Evolutionary conservation across 1,284 basidiomycete species (phyloP), one percentile per base, ranked within the genome.

Genomic region (Marasmius tenuissimus): DNA sequence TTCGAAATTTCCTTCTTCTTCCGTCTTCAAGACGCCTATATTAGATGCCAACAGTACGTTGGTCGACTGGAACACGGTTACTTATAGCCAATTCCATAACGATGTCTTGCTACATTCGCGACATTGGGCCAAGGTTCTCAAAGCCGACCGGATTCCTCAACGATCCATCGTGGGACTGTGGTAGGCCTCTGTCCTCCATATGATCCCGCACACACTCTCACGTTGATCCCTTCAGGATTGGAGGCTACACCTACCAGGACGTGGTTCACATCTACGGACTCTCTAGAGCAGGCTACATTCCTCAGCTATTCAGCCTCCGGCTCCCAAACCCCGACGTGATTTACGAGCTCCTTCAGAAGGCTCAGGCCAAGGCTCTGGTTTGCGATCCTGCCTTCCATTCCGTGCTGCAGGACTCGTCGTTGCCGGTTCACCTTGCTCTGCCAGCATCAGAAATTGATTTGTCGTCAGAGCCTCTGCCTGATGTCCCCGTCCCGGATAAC

Each of bases 201-300:
- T 12, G 34, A 56, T 34, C 60, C 48, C 48, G 34, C 59, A 59
- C 33, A 51, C 52, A 34, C 48, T 54, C 61, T 38, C 52, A 38
- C 50, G 54, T 53, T 59, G 55, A 63, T 61, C 35, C 59, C 57
- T 33, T 27, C 42, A 91, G 89, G 89, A 73, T 91, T 47, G 79
- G 83, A 38, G 89, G 89, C 2, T 83, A 86, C 76, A 81, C 84
- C 35, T 91, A 91, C 68, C 72, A 77, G 47, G 89, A 91, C 69
- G 82, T 86, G 35, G 73, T 91, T 34, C 86, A 88, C 65, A 85
- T 91, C 64, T 91, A 90, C 69, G 85, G 86, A 57, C 76, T 91
- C 60, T 86, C 86, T 8, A 77, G 89, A 69, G 89, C 89, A 9
- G 88, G 88, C 4, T 91, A 85, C 69, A 76, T 89, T 61, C 89